Evolutionary conservation across 805 yeast species (phyloP).

Genomic region (Yamadazyma phyllophila): DNA sequence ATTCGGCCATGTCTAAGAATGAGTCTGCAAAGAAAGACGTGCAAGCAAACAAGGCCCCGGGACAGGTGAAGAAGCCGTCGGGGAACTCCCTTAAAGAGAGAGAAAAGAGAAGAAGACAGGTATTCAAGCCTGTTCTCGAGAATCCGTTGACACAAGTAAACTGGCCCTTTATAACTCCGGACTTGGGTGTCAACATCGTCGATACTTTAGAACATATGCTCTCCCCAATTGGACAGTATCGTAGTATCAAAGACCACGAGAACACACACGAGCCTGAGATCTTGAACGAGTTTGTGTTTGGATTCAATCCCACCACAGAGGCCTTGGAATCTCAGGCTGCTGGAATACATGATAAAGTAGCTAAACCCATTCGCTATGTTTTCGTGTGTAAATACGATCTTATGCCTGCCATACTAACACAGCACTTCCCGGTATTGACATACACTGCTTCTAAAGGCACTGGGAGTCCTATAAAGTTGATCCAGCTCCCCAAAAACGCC

Average conservation of each 20-base stretch:
- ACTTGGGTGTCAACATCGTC: slow-evolving; percentile 34
- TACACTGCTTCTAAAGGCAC: slow-evolving; percentile 39
- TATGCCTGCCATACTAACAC: slow-evolving; percentile 47
- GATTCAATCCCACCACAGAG: slow-evolving; percentile 57
- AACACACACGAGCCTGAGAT: slow-evolving; percentile 12
- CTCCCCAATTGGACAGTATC: slow-evolving; percentile 27
- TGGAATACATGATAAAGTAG: background rate
- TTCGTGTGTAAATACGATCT: slow-evolving; percentile 64
- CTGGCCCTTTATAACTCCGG: slow-evolving; percentile 43
- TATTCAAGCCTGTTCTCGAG: slow-evolving; percentile 62
- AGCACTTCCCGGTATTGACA: slow-evolving; percentile 58
- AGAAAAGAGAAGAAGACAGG: slow-evolving; percentile 52
- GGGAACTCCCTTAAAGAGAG: slow-evolving; percentile 43
- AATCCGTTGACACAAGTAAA: slow-evolving; percentile 56
- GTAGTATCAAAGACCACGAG: background rate
- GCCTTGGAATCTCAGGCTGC: slow-evolving; percentile 45
- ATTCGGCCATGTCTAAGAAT: no score
- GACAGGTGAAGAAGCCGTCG: slow-evolving; percentile 9
- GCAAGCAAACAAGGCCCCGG: no score
- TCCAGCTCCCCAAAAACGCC: slow-evolving; percentile 56
- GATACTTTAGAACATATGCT: slow-evolving; percentile 35
- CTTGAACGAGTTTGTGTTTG: slow-evolving; percentile 20
- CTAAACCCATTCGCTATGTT: slow-evolving; percentile 33
- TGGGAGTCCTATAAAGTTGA: slow-evolving; percentile 45
- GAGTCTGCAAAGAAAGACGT: no score